phyloP scores from a whole-genome alignment of 305 asterid genomes.

The Ilex paraguariensis region DNA sequence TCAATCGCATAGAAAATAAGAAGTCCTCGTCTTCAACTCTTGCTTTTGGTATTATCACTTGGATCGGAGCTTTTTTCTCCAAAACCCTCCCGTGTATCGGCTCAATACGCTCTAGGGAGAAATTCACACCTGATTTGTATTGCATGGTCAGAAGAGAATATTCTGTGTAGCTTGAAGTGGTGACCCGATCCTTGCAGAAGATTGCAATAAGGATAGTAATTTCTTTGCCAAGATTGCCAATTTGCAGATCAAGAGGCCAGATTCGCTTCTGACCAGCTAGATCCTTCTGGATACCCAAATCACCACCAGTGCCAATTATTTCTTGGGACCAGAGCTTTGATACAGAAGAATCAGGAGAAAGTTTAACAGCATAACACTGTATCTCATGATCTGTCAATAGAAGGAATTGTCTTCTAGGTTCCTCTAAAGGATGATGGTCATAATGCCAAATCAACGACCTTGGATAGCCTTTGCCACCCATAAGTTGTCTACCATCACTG shows the following conservation, averaged over 20 bases:
- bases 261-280: constrained; percentile 88
- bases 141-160: constrained; percentile 94
- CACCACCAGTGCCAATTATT: constrained; percentile 72
- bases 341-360: constrained; percentile 40
- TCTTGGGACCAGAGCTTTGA: constrained; percentile 82
- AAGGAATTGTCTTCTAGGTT: constrained; percentile 60
- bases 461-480: constrained; percentile 67
- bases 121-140: constrained; percentile 66
- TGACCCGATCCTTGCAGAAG: constrained; percentile 79
- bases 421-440: constrained; percentile 35
- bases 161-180: constrained; percentile 91
- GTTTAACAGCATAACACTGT: constrained; percentile 52
- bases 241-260: constrained; percentile 88
- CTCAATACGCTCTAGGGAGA: constrained; percentile 28
- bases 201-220: constrained; percentile 84
- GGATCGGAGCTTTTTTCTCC: constrained; percentile 82
- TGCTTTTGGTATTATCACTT: constrained; percentile 93
- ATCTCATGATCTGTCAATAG: constrained; percentile 72
- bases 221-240: constrained; percentile 70
- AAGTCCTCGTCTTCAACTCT: constrained; percentile 85
- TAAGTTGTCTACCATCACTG: constrained; percentile 37
- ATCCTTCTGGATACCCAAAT: constrained; percentile 85
- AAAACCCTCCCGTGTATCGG: constrained; percentile 56
- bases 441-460: constrained; percentile 85
- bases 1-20: constrained; percentile 82